Evolutionary conservation across 2,329 filamentous ascomycete genomes (phyloP).

Genomic region (Emmonsia crescens): DNA sequence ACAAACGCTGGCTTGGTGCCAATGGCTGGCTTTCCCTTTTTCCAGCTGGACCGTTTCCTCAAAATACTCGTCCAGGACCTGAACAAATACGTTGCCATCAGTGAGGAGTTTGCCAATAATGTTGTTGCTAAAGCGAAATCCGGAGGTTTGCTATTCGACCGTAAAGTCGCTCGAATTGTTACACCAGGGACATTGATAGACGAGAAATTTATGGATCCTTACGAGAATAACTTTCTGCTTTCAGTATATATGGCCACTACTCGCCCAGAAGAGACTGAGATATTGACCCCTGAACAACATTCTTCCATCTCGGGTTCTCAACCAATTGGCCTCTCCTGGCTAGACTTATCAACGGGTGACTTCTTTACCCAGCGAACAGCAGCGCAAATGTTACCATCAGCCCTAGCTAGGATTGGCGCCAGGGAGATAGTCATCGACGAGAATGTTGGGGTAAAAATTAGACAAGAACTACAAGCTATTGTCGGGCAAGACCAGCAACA

Average conservation of each 20-base stretch:
- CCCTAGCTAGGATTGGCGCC: constrained; percentile 70
- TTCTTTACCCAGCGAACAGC: constrained; percentile 77
- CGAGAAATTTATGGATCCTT: constrained; percentile 93
- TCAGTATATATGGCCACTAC: constrained; percentile 55
- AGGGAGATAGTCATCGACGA: constrained; percentile 74
- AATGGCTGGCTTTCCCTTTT: constrained; percentile 93
- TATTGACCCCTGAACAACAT: constrained; percentile 16
- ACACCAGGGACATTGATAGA: constrained; percentile 94
- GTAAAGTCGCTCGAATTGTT: constrained; percentile 74
- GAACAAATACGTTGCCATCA: constrained; percentile 83
- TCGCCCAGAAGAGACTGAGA: constrained; percentile 12
- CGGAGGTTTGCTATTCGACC: constrained; percentile 72
- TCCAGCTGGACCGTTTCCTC: constrained; percentile 83
- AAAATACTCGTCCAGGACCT: constrained; percentile 88
- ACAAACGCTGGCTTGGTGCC: constrained; percentile 68
- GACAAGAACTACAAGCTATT: constrained; percentile 54
- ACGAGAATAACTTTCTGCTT: constrained; percentile 85
- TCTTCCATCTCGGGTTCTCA: constrained; percentile 27
- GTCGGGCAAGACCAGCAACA: constrained; percentile 60
- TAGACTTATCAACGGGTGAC: constrained; percentile 88
- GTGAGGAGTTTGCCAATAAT: constrained; percentile 78
- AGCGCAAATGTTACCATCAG: constrained; percentile 61
- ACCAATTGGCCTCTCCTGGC: constrained; percentile 72
- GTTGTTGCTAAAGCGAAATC: constrained; percentile 58
- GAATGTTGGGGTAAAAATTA: constrained; percentile 45